A percentile compares a stretch with the other conserved stretches of the same genome.
Conservation (phyloP, 345 rosid genomes). For the Sisymbrium altissimum region DNA sequence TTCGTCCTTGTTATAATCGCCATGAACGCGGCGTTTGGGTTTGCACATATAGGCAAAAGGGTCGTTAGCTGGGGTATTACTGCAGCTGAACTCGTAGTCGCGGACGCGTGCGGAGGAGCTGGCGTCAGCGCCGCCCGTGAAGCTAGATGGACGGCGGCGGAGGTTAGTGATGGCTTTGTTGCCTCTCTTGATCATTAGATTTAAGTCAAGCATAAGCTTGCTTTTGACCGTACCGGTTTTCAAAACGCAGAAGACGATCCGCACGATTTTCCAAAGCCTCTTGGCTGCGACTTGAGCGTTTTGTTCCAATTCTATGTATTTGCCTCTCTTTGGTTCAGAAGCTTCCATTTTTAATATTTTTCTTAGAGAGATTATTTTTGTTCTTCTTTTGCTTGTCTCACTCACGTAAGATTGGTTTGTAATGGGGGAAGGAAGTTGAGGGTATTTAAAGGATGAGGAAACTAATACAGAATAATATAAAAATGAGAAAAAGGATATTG, state of each 20-base stretch:
- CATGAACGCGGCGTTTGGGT: conserved; percentile 40
- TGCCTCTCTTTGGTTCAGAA: not conserved
- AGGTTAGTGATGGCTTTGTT: conserved; percentile 59
- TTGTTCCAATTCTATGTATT: conserved; percentile 47
- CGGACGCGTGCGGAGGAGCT: conserved; percentile 42
- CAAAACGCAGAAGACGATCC: conserved; percentile 50
- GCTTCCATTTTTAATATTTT: conserved; percentile 4
- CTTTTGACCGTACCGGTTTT: conserved; percentile 53
- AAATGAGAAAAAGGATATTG: not conserved
- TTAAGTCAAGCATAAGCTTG: conserved; percentile 52
- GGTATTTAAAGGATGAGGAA: conserved; percentile 44
- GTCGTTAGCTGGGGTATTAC: conserved; percentile 46
- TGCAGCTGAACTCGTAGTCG: conserved; percentile 78
- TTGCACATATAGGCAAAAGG: conserved; percentile 31
- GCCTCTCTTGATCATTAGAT: conserved; percentile 53
- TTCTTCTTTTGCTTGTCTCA: not conserved
- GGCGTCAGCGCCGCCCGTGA: conserved; percentile 22
- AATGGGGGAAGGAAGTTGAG: conserved; percentile 13
- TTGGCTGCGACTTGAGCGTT: conserved; percentile 46
- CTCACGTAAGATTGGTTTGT: conserved; percentile 4
- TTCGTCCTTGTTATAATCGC: conserved; percentile 42
- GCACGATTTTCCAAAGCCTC: conserved; percentile 51
- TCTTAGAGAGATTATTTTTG: not conserved
- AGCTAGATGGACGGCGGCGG: conserved; percentile 49
- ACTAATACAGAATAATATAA: not conserved